Evolutionary conservation across 805 yeast species (phyloP).

Genomic region (Metschnikowia proteae): DNA sequence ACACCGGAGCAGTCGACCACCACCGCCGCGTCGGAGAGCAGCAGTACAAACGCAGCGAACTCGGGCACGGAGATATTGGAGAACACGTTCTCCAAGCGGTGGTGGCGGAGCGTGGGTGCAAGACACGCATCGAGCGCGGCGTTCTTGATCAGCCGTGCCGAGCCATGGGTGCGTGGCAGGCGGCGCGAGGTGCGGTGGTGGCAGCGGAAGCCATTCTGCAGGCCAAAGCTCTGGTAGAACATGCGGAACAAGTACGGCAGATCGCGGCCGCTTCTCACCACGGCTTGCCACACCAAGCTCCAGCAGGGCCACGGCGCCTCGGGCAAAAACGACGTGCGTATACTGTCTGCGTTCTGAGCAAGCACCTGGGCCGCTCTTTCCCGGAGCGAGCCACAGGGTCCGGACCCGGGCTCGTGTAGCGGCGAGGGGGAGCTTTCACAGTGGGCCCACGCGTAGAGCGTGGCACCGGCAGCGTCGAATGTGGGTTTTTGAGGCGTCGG

Average conservation of each 20-base stretch:
- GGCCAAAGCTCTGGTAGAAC: constrained; percentile 25
- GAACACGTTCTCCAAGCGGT: constrained; percentile 37
- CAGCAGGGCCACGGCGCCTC: constrained; percentile 29
- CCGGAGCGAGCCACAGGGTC: constrained; percentile 2
- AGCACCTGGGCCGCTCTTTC: constrained; percentile 26
- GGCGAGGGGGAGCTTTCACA: neutral
- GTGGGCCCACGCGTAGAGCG: constrained; percentile 18
- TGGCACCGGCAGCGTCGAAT: constrained; percentile 16
- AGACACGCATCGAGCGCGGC: constrained; percentile 14
- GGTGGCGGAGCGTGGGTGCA: constrained; percentile 18
- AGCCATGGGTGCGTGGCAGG: neutral
- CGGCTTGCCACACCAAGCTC: constrained; percentile 30
- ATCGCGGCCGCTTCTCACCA: constrained; percentile 26
- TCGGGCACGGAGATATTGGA: constrained; percentile 26
- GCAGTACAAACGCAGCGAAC: constrained; percentile 18
- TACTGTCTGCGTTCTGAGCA: constrained; percentile 25
- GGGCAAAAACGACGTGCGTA: constrained; percentile 21
- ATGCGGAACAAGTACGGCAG: constrained; percentile 26
- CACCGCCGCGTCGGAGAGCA: constrained; percentile 16
- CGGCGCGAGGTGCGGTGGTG: constrained; percentile 15
- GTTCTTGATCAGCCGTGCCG: constrained; percentile 3
- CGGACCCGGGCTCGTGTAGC: too few relatives aligned
- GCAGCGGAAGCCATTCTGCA: constrained; percentile 21
- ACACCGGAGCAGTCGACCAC: constrained; percentile 28
- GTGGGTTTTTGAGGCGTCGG: constrained; percentile 6